These are phyloP conservation scores for Cymodocea nodosa DNA, from an alignment of 116 monocot species.

Conservation along the genomic window DNA sequence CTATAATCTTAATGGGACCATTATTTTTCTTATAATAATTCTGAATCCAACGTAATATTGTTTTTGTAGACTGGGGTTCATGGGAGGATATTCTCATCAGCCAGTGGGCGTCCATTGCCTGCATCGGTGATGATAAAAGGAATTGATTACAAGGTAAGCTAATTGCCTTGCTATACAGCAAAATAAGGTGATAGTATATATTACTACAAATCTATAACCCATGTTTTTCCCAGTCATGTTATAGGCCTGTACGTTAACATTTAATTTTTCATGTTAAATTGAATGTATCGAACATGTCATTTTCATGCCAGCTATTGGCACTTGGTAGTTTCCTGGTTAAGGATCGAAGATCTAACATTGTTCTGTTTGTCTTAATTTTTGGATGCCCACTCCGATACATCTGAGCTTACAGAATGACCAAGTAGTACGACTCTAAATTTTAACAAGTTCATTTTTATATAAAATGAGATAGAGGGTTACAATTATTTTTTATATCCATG, in stretches of 20 bases:
- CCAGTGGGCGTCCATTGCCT: slow-evolving; percentile 56
- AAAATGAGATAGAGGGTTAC: no score
- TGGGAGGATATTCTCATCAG: slow-evolving; percentile 72
- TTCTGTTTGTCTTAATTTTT: not conserved
- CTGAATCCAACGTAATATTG: not conserved
- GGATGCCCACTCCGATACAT: not conserved
- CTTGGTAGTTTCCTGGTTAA: no score
- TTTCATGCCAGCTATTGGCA: no score
- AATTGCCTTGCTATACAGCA: not conserved
- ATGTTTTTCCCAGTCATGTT: not conserved
- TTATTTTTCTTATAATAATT: not conserved
- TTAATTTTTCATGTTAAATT: no score
- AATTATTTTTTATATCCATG: no score
- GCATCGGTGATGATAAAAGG: slow-evolving; percentile 65
- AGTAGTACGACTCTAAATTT: not conserved
- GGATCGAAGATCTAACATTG: no score
- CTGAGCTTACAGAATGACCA: not conserved
- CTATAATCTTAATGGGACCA: not conserved
- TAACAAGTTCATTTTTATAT: no score
- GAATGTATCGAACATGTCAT: no score
- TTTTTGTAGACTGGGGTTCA: slow-evolving; percentile 63
- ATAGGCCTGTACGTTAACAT: no score
- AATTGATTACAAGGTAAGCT: slow-evolving; percentile 50
- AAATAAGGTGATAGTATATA: not conserved
- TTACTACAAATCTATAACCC: not conserved